Evolutionary conservation across 2,329 filamentous ascomycete species (phyloP).

Genomic region (Pyricularia grisea): DNA sequence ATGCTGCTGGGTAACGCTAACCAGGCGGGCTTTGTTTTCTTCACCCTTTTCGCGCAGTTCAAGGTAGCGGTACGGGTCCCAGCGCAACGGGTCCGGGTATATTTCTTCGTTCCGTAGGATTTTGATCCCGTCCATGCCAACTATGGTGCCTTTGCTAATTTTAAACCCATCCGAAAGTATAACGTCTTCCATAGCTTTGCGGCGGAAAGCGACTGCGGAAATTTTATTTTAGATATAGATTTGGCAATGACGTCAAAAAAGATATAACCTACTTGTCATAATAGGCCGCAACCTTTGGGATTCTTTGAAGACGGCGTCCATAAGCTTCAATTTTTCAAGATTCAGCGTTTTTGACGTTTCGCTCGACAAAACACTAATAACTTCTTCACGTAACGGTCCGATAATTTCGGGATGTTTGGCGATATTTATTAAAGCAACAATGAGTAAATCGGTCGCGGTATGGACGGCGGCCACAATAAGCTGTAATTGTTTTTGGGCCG

Average conservation of each 20-base stretch:
- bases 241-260: no score
- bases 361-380: not conserved
- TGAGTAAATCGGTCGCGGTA: not conserved
- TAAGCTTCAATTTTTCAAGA: not conserved
- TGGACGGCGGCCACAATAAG: not conserved
- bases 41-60: not conserved
- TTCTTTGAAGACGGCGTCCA: not conserved
- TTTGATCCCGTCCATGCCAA: not conserved
- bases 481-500: not conserved
- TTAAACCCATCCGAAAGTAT: not conserved
- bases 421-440: not conserved
- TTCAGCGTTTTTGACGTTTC: not conserved
- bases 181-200: no score
- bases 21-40: not conserved
- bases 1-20: conserved; percentile 11
- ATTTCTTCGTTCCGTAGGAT: not conserved
- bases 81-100: not conserved
- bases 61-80: not conserved
- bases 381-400: not conserved
- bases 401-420: not conserved
- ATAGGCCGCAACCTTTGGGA: no score
- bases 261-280: no score
- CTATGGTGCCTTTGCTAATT: not conserved
- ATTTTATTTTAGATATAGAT: no score
- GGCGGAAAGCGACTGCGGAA: no score